phyloP scores from a whole-genome alignment of 2,329 filamentous ascomycete species.

The Venturia effusa region DNA sequence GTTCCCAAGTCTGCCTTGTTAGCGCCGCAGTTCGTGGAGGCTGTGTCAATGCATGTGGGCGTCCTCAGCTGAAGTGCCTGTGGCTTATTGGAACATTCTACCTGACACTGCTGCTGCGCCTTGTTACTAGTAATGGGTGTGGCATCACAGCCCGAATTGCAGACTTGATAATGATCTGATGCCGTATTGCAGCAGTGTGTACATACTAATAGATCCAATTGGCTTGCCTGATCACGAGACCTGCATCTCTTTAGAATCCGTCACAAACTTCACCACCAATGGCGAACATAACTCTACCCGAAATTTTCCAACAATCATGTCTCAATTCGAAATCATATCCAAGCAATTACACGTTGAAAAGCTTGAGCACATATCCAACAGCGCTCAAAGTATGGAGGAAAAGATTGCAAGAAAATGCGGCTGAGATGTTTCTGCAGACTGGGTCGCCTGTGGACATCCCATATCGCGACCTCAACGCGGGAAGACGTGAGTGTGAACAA shows the following conservation, averaged over 20 bases:
- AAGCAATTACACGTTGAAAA: not conserved
- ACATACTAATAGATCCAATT: not conserved
- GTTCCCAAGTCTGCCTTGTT: not conserved
- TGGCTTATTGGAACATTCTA: too few species aligned
- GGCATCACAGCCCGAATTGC: too few species aligned
- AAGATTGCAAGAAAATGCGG: not conserved
- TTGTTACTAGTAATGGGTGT: too few species aligned
- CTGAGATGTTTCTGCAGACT: not conserved
- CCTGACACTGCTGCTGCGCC: too few species aligned
- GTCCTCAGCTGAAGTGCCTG: too few species aligned
- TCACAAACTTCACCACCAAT: not conserved
- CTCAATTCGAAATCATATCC: not conserved
- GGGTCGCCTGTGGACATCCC: not conserved
- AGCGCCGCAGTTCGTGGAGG: not conserved
- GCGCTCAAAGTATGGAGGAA: not conserved
- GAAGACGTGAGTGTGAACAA: not conserved
- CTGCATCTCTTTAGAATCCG: too few species aligned
- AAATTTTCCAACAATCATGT: not conserved
- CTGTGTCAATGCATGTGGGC: too few species aligned
- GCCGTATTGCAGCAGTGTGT: not conserved
- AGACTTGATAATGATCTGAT: not conserved
- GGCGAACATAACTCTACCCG: not conserved
- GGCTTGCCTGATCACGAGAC: not conserved
- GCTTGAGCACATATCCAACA: not conserved
- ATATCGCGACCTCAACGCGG: not conserved